These are phyloP conservation scores for Tanacetum coccineum DNA, from an alignment of 129 eudicot species.

Conservation along the genomic window DNA sequence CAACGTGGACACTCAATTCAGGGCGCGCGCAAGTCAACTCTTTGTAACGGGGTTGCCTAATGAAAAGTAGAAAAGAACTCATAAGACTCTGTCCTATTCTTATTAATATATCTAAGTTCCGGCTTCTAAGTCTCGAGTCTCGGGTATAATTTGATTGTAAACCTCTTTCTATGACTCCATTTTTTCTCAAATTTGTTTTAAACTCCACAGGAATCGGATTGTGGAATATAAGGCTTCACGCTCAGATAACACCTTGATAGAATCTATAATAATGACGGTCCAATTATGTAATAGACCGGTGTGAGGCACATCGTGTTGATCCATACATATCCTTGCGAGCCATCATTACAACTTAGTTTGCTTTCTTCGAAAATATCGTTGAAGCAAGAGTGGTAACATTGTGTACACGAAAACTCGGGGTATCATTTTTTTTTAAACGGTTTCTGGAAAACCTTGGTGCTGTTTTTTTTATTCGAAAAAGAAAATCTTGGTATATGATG, in stretches of 20 bases:
- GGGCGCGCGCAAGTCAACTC: slow-evolving; percentile 27
- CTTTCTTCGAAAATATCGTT: slow-evolving; percentile 37
- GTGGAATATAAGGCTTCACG: slow-evolving; percentile 40
- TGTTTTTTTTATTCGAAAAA: too few species aligned
- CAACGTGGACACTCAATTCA: neutral
- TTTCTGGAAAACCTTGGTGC: too few species aligned
- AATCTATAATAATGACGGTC: slow-evolving; percentile 27
- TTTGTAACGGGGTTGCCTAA: slow-evolving; percentile 37
- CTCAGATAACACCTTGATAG: slow-evolving; percentile 38
- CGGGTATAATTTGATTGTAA: slow-evolving; percentile 24
- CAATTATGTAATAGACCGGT: slow-evolving; percentile 21
- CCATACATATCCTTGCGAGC: slow-evolving; percentile 54
- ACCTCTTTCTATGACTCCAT: slow-evolving; percentile 31
- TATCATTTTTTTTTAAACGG: slow-evolving; percentile 35
- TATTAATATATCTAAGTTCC: slow-evolving; percentile 26
- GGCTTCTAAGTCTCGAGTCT: neutral
- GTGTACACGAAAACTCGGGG: slow-evolving; percentile 56
- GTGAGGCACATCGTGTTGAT: slow-evolving; percentile 46
- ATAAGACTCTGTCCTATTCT: slow-evolving; percentile 50
- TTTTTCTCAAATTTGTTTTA: slow-evolving; percentile 17
- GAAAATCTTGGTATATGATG: too few species aligned
- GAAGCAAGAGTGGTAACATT: slow-evolving; percentile 38
- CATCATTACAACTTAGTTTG: slow-evolving; percentile 46
- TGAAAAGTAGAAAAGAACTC: slow-evolving; percentile 43
- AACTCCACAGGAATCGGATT: slow-evolving; percentile 26